phyloP scores from a whole-genome alignment of 2,329 filamentous ascomycete genomes.

The Aciculosporium take region DNA sequence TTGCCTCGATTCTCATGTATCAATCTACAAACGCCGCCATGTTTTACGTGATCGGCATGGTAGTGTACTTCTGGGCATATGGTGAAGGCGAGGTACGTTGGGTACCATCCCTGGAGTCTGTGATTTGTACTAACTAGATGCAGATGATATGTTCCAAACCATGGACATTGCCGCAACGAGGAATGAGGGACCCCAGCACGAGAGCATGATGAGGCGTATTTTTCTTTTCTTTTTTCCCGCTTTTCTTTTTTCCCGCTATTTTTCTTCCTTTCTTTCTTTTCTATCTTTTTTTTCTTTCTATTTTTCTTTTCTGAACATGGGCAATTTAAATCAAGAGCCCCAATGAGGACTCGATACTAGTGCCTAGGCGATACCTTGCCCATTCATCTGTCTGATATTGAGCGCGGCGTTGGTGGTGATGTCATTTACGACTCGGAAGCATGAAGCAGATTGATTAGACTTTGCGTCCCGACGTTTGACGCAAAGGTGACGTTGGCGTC shows the following conservation, averaged over 20 bases:
- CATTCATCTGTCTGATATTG: conserved; percentile 1
- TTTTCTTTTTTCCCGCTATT: no score
- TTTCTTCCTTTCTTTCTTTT: no score
- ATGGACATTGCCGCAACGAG: conserved; percentile 52
- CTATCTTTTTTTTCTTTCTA: background rate
- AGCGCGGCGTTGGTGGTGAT: conserved; percentile 6
- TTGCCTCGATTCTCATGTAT: conserved; percentile 68
- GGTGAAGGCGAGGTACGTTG: conserved; percentile 82
- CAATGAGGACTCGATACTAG: no score
- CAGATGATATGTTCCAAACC: conserved; percentile 55
- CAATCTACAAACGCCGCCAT: conserved; percentile 84
- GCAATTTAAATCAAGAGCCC: no score
- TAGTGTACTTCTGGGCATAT: conserved; percentile 91
- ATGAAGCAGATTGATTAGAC: conserved; percentile 1
- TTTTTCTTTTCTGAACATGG: no score
- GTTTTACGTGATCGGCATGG: conserved; percentile 78
- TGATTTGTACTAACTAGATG: conserved; percentile 1
- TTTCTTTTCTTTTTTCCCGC: background rate
- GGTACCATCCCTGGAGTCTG: background rate
- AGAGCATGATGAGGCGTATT: conserved; percentile 1
- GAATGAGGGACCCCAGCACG: conserved; percentile 14
- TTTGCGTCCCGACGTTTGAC: no score
- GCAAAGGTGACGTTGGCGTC: no score
- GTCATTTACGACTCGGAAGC: background rate
- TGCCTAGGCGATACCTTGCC: no score